These are phyloP conservation scores for Lipomyces anomalus DNA, from an alignment of 805 yeast genomes.

Conservation along the genomic window DNA sequence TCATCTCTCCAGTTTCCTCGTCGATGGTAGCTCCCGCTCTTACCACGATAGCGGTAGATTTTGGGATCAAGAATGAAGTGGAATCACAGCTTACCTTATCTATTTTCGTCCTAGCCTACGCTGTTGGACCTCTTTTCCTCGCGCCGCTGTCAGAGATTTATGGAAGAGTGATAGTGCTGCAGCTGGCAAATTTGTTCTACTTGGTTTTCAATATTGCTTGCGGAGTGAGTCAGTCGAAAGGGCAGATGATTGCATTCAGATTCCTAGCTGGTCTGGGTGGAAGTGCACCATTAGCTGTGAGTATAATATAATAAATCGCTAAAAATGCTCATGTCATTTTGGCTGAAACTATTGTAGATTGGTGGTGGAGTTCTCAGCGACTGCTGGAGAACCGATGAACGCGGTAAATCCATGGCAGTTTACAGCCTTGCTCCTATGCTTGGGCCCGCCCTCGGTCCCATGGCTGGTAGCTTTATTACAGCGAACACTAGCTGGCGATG, in stretches of 20 bases:
- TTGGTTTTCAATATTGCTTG: no score
- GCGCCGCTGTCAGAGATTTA: conserved; percentile 80
- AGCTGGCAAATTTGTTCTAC: no score
- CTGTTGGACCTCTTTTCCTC: conserved; percentile 81
- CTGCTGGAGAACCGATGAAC: conserved; percentile 52
- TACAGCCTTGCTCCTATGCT: conserved; percentile 58
- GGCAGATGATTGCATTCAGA: no score
- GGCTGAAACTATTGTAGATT: no score
- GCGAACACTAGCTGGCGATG: conserved; percentile 63
- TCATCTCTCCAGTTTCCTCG: no score
- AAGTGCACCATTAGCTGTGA: no score
- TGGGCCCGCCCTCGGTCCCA: conserved; percentile 58
- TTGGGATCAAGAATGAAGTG: conserved; percentile 39
- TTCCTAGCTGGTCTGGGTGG: no score
- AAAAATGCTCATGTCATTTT: no score
- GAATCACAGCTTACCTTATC: conserved; percentile 45
- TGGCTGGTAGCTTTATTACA: conserved; percentile 54
- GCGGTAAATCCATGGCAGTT: conserved; percentile 65
- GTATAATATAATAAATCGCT: no score
- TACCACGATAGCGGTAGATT: conserved; percentile 37
- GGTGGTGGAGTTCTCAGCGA: conserved; percentile 77
- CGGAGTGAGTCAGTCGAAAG: no score
- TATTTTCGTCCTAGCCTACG: conserved; percentile 63
- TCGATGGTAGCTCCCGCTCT: conserved; percentile 2
- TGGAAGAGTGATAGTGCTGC: no score